Conservation (phyloP, 805 yeast species). For the Yarrowia yakushimensis region DNA sequence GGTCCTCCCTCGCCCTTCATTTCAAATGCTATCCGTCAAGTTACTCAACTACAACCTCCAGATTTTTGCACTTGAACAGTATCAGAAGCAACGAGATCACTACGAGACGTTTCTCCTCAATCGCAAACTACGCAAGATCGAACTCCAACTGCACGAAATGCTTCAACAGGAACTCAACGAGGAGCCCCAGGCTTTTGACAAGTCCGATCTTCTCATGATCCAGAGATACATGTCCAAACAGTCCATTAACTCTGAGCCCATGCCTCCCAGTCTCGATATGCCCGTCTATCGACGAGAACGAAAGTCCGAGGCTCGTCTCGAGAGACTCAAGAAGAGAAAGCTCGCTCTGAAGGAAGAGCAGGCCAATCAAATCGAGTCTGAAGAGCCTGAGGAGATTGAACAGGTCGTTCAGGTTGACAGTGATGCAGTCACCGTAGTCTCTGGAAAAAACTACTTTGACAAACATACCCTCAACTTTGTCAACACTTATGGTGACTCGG, state of each 20-base stretch:
- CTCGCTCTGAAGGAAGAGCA: background rate
- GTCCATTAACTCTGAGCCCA: background rate
- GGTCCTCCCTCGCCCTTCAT: background rate
- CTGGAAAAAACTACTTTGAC: background rate
- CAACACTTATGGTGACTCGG: conserved; percentile 13
- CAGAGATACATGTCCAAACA: background rate
- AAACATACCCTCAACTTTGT: conserved; percentile 11
- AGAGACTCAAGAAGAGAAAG: background rate
- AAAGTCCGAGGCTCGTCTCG: background rate
- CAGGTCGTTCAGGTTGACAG: background rate
- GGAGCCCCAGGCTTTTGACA: background rate
- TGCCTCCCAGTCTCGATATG: background rate
- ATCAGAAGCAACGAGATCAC: background rate
- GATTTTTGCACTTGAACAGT: background rate
- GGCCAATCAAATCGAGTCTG: background rate
- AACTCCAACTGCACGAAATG: background rate
- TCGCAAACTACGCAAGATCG: background rate
- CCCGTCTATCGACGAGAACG: background rate
- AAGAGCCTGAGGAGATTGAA: background rate
- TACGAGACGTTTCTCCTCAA: conserved; percentile 5
- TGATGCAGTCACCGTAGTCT: background rate
- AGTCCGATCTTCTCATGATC: background rate
- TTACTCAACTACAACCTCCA: background rate
- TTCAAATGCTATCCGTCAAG: background rate
- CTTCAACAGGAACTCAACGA: conserved; percentile 3